phyloP scores from a whole-genome alignment of 2,329 filamentous ascomycete species.

The Pyrenochaeta sp. region DNA sequence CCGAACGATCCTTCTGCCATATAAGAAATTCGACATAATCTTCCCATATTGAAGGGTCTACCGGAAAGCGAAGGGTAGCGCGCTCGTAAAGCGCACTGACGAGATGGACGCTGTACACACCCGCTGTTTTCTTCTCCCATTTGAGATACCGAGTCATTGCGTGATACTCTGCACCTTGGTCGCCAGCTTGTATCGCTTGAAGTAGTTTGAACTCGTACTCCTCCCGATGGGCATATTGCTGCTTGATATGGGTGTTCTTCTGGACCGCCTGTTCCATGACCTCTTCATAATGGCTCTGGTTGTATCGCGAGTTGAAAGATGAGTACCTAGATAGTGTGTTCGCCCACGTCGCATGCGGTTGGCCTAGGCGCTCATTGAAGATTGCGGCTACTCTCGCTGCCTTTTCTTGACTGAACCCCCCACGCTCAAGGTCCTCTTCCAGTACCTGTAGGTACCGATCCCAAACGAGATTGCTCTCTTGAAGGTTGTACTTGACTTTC shows the following conservation, averaged over 20 bases:
- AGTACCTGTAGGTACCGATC: conserved; percentile 78
- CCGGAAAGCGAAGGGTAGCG: conserved; percentile 76
- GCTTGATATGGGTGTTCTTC: conserved; percentile 70
- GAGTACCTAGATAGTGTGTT: conserved; percentile 79
- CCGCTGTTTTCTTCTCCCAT: conserved; percentile 77
- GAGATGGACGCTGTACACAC: conserved; percentile 61
- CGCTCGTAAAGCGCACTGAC: conserved; percentile 76
- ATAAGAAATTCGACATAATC: conserved; percentile 81
- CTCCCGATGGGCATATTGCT: conserved; percentile 70
- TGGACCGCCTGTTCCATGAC: conserved; percentile 75
- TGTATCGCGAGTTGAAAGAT: conserved; percentile 75
- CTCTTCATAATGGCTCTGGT: conserved; percentile 74
- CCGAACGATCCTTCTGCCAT: conserved; percentile 55
- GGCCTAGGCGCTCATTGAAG: conserved; percentile 73
- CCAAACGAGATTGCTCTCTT: conserved; percentile 82
- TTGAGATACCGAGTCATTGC: conserved; percentile 75
- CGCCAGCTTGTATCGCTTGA: conserved; percentile 64
- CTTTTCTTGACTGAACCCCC: conserved; percentile 60
- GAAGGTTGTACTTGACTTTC: conserved; percentile 75
- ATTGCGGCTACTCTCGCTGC: conserved; percentile 72
- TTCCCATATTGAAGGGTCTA: conserved; percentile 80
- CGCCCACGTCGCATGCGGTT: conserved; percentile 79
- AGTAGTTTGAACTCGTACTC: conserved; percentile 72
- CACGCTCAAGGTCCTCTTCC: conserved; percentile 70
- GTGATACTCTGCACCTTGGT: conserved; percentile 65